Evolutionary conservation across 768 basidiomycete genomes (phyloP).

Genomic region (Termitomyces sp.): DNA sequence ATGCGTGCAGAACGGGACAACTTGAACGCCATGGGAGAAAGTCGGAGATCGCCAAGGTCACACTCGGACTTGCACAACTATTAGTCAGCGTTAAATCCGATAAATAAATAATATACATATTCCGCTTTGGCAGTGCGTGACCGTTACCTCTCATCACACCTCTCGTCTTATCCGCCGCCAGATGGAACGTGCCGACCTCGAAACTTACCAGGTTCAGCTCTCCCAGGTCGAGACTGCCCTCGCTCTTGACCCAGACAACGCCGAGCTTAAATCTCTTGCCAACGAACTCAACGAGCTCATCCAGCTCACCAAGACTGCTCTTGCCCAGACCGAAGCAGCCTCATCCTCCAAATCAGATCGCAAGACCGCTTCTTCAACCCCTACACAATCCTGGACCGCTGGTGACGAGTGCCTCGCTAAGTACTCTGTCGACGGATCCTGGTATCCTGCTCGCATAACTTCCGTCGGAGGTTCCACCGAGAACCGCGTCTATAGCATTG

Average conservation of each 20-base stretch:
- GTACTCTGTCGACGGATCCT: slow-evolving; percentile 80
- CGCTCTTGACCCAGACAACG: slow-evolving; percentile 69
- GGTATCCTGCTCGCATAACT: slow-evolving; percentile 89
- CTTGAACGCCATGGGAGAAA: slow-evolving; percentile 30
- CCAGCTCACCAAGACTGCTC: slow-evolving; percentile 68
- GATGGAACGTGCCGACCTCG: slow-evolving; percentile 75
- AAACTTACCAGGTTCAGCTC: slow-evolving; percentile 87
- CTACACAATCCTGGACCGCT: slow-evolving; percentile 64
- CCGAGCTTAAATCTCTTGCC: slow-evolving; percentile 69
- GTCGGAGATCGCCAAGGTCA: background rate
- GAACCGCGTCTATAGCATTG: slow-evolving; percentile 83
- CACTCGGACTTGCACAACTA: too few relatives aligned
- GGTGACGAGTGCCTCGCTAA: slow-evolving; percentile 87
- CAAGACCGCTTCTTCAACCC: slow-evolving; percentile 49
- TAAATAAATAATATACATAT: background rate
- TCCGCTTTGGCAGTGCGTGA: background rate
- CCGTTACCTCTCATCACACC: slow-evolving; percentile 4
- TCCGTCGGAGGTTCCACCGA: slow-evolving; percentile 80
- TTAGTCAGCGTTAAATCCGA: too few relatives aligned
- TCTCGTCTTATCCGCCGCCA: background rate
- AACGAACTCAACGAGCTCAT: slow-evolving; percentile 84
- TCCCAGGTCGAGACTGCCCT: slow-evolving; percentile 86
- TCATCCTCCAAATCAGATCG: slow-evolving; percentile 63
- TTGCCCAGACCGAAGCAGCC: slow-evolving; percentile 64
- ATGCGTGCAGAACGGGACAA: slow-evolving; percentile 76